Evolutionary conservation across 257 asterid species (phyloP).

Genomic region (Henckelia pumila): DNA sequence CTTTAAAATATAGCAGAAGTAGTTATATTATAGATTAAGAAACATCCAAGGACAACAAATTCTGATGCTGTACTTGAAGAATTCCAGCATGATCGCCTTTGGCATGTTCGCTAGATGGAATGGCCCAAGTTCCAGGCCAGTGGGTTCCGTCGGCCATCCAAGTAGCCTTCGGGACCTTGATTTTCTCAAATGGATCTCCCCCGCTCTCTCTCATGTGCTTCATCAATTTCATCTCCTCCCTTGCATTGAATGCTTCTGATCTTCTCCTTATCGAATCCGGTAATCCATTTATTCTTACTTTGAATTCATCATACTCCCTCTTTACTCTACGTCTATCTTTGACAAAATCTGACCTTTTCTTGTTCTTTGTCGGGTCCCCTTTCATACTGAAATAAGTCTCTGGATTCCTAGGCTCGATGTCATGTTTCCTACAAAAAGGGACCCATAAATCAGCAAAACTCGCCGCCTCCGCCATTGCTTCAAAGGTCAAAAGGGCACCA

Average conservation of each 20-base stretch:
- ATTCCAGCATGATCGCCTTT: too few relatives aligned
- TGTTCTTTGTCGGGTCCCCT: conserved; percentile 55
- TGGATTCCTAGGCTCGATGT: conserved; percentile 62
- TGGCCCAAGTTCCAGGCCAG: conserved; percentile 78
- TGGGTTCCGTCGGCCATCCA: conserved; percentile 95
- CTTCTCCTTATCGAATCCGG: conserved; percentile 55
- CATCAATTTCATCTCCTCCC: conserved; percentile 55
- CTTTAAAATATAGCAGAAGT: too few relatives aligned
- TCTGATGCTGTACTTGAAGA: too few relatives aligned
- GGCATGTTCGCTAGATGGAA: too few relatives aligned
- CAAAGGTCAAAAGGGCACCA: conserved; percentile 62
- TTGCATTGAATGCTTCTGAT: conserved; percentile 55
- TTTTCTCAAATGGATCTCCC: conserved; percentile 41
- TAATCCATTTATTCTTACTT: conserved; percentile 53
- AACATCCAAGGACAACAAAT: too few relatives aligned
- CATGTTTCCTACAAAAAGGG: conserved; percentile 57
- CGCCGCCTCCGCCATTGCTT: conserved; percentile 73
- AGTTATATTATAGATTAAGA: too few relatives aligned
- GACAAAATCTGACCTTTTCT: conserved; percentile 46
- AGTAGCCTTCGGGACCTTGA: conserved; percentile 62
- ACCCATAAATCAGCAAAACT: conserved; percentile 67
- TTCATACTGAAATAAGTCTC: conserved; percentile 46
- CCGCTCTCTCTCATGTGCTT: conserved; percentile 50
- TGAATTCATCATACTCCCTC: conserved; percentile 64
- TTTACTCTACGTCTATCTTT: conserved; percentile 53